Evolutionary conservation across 345 rosid species (phyloP), one percentile per base, ranked within the genome.

Genomic region (Eucalyptus lansdowneana): DNA sequence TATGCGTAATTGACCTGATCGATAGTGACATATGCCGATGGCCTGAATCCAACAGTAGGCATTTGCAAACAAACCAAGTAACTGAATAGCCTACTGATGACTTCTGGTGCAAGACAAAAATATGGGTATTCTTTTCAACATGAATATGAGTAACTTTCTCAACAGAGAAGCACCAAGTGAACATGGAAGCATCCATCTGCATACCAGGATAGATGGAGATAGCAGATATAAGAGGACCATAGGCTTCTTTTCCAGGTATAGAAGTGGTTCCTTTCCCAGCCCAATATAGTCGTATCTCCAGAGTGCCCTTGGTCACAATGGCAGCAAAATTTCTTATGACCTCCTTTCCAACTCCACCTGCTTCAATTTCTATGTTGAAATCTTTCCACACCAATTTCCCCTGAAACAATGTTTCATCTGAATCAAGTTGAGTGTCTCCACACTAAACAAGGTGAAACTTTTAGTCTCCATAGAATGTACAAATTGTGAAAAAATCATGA

Each of bases 251-350:
- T 7, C 15, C 53, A 15, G 19, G 53, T 50, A 50, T 50, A 50
- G 53, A 3, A 50, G 86, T 89, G n/a, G 97, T 95, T 88, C 98
- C 98, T 91, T 90, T 95, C 19, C 96, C 96, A 53, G 96, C 95
- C 96, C 96, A 94, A 17, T 91, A 89, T 4, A 96, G 89, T 47
- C 94, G 95, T 56, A 95, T 93, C 89, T 96, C 98, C 89, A 94
- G 69, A 27, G 92, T 93, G 54, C 81, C 42, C 40, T 91, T 47
- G 6, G 90, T 89, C 87, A 96, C 93, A 13, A 0, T 19, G 6
- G 90, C 93, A 11, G 50, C 76, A 54, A 93, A 92, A 0, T 14
- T 45, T 90, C 50, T 91, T 29, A 90, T 86, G 34, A 92, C 80
- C 31, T 87, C 92, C 89, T 86, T 96, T 34, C 90, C 92, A 14